Conservation (phyloP, 2,329 filamentous ascomycete genomes). For the Alternaria sp. region DNA sequence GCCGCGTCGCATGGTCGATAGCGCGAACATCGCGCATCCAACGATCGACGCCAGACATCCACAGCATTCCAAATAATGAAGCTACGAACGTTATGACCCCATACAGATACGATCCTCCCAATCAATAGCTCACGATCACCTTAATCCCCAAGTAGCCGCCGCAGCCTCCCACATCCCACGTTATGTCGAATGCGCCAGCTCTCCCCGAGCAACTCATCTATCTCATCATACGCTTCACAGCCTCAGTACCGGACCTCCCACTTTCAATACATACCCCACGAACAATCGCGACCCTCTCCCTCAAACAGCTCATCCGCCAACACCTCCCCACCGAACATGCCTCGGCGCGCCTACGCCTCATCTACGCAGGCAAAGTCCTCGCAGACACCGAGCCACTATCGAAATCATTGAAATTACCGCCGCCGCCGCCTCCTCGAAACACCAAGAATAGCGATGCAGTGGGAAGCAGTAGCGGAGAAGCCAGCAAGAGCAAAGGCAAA, state of each 20-base stretch:
- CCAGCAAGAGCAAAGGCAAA: conserved; percentile 70
- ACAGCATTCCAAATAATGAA: background rate
- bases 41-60: no score
- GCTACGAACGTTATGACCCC: conserved; percentile 7
- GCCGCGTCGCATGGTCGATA: conserved; percentile 9
- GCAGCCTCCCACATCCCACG: conserved; percentile 11
- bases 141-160: conserved; percentile 1
- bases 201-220: conserved; percentile 61
- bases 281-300: conserved; percentile 73
- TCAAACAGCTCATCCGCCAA: conserved; percentile 82
- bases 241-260: conserved; percentile 80
- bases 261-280: conserved; percentile 74
- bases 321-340: conserved; percentile 69
- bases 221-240: conserved; percentile 89
- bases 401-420: conserved; percentile 69
- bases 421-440: conserved; percentile 57
- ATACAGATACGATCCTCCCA: background rate
- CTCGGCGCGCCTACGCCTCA: conserved; percentile 79
- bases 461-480: conserved; percentile 16
- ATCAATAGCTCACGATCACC: conserved; percentile 5
- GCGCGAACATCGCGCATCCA: conserved; percentile 6
- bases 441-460: conserved; percentile 20
- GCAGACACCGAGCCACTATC: conserved; percentile 74
- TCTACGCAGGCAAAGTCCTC: conserved; percentile 87
- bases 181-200: conserved; percentile 34